Base-by-base conservation (phyloP, 1,139 yeast genomes). In the Debaryomyces subglobosus region DNA sequence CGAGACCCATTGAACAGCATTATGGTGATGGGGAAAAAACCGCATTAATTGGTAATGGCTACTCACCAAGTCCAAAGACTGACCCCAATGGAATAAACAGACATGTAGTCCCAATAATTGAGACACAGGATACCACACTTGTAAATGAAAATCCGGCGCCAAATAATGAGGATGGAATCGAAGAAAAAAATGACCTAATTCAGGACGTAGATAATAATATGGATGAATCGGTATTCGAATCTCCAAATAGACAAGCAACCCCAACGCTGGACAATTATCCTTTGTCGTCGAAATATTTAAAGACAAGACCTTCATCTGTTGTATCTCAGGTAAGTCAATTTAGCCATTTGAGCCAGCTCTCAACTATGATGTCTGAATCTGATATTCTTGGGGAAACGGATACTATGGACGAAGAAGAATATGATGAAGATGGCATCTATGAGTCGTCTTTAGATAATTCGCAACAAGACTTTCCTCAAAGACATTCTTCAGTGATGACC, bases 231-330 rank as follows among this genome's bases (percentile, higher is more conserved):
- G 33, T 30, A 29, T 13, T 41, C 5, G 50, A 41, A 18, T 48
- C 52, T 3, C 49, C 50, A 18, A 36, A 46, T 21, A 38, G 39
- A 33, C 44, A 43, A 23, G 32, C 41, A 3, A 25, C 46, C 9
- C 46, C 49, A 16, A 43, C 18, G 8, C 47, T 39, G 43, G 43
- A 42, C 9, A 24, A 23, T 34, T 23, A 23, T 24, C 36, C 39
- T 15, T 33, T 25, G 32, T 33, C 40, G 33, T 15, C 43, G 20
- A 42, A 37, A 23, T 16, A 37, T 32, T 24, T 38, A 43, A 32
- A 33, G 46, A 69, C 77, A 4, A 68, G 94, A 46, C 91, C 92
- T 2, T 73, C 82, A 4, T 85, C 92, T 0, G 79, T 85, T 67
- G 68, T 85, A 2, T 85, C 92, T 0, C 89, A 84, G 56, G 71